Evolutionary conservation across 805 yeast genomes (phyloP).

Genomic region (Wickerhamomyces bovis): DNA sequence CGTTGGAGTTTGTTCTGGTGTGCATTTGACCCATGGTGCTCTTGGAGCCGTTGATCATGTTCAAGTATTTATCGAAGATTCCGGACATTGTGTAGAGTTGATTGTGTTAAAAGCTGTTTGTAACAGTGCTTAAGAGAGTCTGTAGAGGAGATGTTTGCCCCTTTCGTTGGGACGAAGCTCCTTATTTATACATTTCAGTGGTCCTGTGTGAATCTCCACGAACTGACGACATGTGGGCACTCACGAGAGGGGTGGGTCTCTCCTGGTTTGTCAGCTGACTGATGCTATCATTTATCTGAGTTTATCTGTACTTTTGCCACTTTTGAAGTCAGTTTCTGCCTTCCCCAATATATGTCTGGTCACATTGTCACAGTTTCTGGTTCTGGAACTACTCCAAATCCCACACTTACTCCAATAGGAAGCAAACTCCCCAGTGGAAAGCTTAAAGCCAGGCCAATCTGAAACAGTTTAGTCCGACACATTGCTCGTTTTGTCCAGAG

Average conservation of each 20-base stretch:
- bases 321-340: not conserved
- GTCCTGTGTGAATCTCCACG: not conserved
- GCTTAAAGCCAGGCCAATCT: not conserved
- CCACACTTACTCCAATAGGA: not conserved
- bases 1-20: conserved; percentile 17
- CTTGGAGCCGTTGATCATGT: conserved; percentile 18
- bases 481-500: too few relatives aligned
- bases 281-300: not conserved
- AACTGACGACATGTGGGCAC: not conserved
- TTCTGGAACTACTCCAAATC: not conserved
- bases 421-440: not conserved
- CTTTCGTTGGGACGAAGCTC: not conserved
- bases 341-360: not conserved
- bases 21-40: conserved; percentile 16
- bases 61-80: conserved; percentile 25
- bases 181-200: not conserved
- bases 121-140: not conserved
- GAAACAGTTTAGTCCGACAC: too few relatives aligned
- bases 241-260: not conserved
- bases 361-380: not conserved
- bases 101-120: not conserved
- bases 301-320: not conserved
- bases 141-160: not conserved
- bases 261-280: not conserved
- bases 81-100: conserved; percentile 21